Base-by-base conservation (phyloP, 768 basidiomycete genomes). In the Psilocybe tampanensis region DNA sequence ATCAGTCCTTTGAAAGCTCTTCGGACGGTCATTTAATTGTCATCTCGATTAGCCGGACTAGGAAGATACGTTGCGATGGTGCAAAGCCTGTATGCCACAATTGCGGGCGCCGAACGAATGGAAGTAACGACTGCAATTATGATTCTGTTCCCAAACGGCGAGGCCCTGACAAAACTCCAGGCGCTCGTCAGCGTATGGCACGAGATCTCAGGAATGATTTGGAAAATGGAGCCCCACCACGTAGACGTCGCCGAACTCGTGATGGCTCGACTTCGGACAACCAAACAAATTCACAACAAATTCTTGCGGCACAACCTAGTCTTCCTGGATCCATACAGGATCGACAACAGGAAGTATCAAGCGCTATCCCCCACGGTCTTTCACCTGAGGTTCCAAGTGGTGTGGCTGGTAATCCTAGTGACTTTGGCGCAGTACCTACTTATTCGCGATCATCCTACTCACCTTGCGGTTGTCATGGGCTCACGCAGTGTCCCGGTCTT, bases 21-120 rank as follows among this genome's bases (percentile, higher is more conserved):
- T 60, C 43, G 56, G 23, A 18, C 23, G 44, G 24, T 5, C 12
- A n/a, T 9, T 21, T 36, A 17, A 57, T 42, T 51, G 24, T 57
- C 53, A 17, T 54, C 33, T 56, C 44, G 67, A 29, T 17, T 61
- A 92, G 90, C 66, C 90, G 91, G 22, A 81, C 78, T 15, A 82
- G 90, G 22, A 93, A 93, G 66, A 90, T 89, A 60, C 85, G 90
- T 4, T 93, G 91, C 68, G 90, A 92, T 68, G 91, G 91, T 52
- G 86, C 86, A 8, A 90, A 86, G 61, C 91, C 91, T 9, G 65
- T 77, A 9, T 93, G 91, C 65, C 83, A 88, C 65, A 91, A 91
- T 64, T 93, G 90, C 65, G 70, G 74, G 39, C 83, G 82, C 60
- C 80, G 88, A 36, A 56, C 74, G 12, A 76, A 70, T 45, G 71